phyloP scores from a whole-genome alignment of 148 eudicot genomes.

The Silene conica region DNA sequence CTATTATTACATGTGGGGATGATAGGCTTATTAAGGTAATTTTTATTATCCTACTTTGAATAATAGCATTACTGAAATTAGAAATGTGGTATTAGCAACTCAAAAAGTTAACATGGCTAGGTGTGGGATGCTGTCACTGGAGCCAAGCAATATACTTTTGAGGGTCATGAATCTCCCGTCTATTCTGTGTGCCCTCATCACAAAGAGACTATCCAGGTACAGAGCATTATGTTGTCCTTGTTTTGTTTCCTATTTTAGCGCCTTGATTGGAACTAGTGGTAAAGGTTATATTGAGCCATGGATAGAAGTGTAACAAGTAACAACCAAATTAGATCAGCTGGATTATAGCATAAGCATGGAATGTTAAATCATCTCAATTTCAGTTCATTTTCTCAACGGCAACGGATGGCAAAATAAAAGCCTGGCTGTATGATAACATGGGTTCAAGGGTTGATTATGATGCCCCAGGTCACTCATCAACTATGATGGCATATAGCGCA shows the following conservation, averaged over 20 bases:
- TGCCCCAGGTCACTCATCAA: slow-evolving; percentile 92
- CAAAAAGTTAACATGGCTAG: slow-evolving; percentile 30
- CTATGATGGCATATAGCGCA: slow-evolving; percentile 82
- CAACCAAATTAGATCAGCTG: not conserved
- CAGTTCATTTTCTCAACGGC: slow-evolving; percentile 95
- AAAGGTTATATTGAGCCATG: not conserved
- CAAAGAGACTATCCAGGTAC: slow-evolving; percentile 80
- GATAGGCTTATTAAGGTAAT: slow-evolving; percentile 84
- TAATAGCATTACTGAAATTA: not conserved
- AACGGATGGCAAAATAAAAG: slow-evolving; percentile 92
- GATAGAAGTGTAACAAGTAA: not conserved
- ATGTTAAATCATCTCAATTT: slow-evolving; percentile 1
- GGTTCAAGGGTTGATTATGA: slow-evolving; percentile 94
- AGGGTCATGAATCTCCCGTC: slow-evolving; percentile 87
- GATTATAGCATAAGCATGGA: not conserved
- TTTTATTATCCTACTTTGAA: slow-evolving; percentile 2
- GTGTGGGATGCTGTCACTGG: slow-evolving; percentile 85
- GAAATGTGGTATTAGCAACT: slow-evolving; percentile 14
- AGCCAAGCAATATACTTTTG: slow-evolving; percentile 52
- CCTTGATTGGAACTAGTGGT: not conserved
- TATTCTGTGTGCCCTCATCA: slow-evolving; percentile 78
- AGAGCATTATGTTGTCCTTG: not conserved
- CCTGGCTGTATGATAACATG: slow-evolving; percentile 82
- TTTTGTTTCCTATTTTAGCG: not conserved
- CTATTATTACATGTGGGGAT: slow-evolving; percentile 87